Base-by-base conservation (phyloP, 1,284 basidiomycete genomes). In the Trichosporon coremiiforme region DNA sequence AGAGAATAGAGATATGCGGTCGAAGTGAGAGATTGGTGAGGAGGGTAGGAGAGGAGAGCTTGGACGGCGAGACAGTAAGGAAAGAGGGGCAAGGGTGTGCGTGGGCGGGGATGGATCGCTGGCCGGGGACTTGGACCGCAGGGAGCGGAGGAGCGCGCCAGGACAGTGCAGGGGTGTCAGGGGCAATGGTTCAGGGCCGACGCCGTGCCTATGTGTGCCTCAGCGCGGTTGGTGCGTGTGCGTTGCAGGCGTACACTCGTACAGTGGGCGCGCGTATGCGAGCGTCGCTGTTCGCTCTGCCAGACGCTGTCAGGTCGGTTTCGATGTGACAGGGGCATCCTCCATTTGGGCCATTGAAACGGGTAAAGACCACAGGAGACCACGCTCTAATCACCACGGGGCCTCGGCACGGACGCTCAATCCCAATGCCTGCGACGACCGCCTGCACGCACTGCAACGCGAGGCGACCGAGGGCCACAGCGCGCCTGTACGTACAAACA, bases 1-100 rank as follows among this genome's bases (percentile, higher is more conserved):
- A 64, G 41, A 47, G 25, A 47, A 45, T 41, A 22, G 64, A 64
- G 64, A 64, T 12, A 64, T 38, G 35, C 25, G 35, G 33, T 38
- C 20, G 13, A 33, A 29, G n/a, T 2, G n/a, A 45, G 35, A 53
- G 20, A 20, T n/a, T n/a, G n/a, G n/a, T n/a, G n/a, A n/a, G n/a
- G n/a, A n/a, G 36, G 64, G 35, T 29, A 41, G 41, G 41, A 22
- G 64, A 7, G 36, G 35, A 45, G 41, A 15, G 41, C 17, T 45
- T 45, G 41, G 41, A 15, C 41, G 41, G 41, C 15, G 36, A 38
- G 33, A 33, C 33, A 38, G 36, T 10, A 7, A 38, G 36, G 36
- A 2, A 12, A n/a, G n/a, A n/a, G n/a, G n/a, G 36, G 20, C 47
- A 53, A 20, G 20, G 47, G 22, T 20, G 47, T 53, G 47, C 47